phyloP scores from a whole-genome alignment of 2,329 filamentous ascomycete genomes.

The Metarhizium anisopliae region DNA sequence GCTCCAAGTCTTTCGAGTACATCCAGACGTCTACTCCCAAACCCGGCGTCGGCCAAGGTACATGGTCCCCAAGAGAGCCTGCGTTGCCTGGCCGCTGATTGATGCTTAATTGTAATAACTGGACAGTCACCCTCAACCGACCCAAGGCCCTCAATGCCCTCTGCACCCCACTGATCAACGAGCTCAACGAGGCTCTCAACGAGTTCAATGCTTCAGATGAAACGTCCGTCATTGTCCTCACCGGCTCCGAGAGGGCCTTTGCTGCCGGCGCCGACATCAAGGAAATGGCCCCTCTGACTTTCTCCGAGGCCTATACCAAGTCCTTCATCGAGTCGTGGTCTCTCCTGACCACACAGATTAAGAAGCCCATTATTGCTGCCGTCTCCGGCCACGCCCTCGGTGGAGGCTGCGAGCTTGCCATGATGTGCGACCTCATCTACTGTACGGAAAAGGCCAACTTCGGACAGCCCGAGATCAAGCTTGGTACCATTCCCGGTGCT shows the following conservation, averaged over 20 bases:
- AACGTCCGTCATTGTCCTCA: conserved; percentile 73
- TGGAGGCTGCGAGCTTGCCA: conserved; percentile 89
- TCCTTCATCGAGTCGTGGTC: conserved; percentile 98
- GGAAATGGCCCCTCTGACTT: conserved; percentile 91
- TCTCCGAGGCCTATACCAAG: conserved; percentile 74
- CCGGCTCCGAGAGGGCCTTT: conserved; percentile 83
- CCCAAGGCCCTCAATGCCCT: conserved; percentile 95
- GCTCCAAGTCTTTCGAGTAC: conserved; percentile 61
- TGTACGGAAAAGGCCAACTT: conserved; percentile 81
- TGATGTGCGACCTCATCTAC: conserved; percentile 97
- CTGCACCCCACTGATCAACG: conserved; percentile 78
- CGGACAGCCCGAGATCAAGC: conserved; percentile 93
- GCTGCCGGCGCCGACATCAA: conserved; percentile 97
- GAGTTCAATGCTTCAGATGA: conserved; percentile 60
- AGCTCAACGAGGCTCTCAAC: conserved; percentile 73
- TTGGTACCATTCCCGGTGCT: conserved; percentile 85
- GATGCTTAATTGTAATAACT: conserved; percentile 2
- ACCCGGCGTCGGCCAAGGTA: conserved; percentile 86
- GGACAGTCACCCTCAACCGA: conserved; percentile 78
- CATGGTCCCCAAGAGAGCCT: not conserved
- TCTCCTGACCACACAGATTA: conserved; percentile 69
- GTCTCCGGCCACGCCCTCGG: conserved; percentile 93
- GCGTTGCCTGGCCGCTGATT: not conserved
- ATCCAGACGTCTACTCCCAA: conserved; percentile 75
- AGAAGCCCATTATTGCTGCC: conserved; percentile 89